Base-by-base conservation (phyloP, 1,284 basidiomycete species). In the Irpex sp. region DNA sequence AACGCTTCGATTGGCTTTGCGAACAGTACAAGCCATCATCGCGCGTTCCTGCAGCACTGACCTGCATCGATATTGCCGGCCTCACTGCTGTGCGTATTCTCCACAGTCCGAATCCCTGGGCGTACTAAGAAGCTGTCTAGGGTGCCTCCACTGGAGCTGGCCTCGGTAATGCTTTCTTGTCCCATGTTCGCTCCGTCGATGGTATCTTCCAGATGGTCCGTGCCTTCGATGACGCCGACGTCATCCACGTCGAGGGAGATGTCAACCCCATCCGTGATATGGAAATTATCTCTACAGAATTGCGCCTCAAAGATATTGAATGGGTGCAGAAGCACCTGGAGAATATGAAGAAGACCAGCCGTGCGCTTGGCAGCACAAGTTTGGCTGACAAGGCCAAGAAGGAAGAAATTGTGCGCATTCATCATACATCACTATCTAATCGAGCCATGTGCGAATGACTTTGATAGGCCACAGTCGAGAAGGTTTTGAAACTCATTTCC, bases 121-220 rank as follows among this genome's bases (percentile, higher is more conserved):
- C 17, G 8, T 37, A 15, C 36, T 48, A 38, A 49, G 52, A 31
- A 31, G 0, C 4, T 31, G 34, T 38, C 19, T 70, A 94, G 85
- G 94, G 97, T 70, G 97, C 97, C 1, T 98, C 96, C 11, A 98
- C 97, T 47, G 97, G 97, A 74, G 97, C 94, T 61, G 97, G 97
- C 77, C 88, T 99, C 57, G 97, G 97, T 57, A 99, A 99, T 76
- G 90, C 95, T 52, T 99, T 99, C 85, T 81, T 99, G 78, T 96
- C 94, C 38, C 95, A 99, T 77, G 97, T 99, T 58, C 92, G 97
- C 65, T 93, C 97, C 26, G 97, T 99, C 67, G 97, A 99, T 75
- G 97, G 97, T 74, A 99, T 99, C 76, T 99, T 99, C 85, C 97
- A 99, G 78, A 91, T 98, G 67, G 90, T 99, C 62, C 93, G 97